These are phyloP conservation scores for Symmetrospora coprosmae DNA, from an alignment of 768 basidiomycete species.

Conservation along the genomic window DNA sequence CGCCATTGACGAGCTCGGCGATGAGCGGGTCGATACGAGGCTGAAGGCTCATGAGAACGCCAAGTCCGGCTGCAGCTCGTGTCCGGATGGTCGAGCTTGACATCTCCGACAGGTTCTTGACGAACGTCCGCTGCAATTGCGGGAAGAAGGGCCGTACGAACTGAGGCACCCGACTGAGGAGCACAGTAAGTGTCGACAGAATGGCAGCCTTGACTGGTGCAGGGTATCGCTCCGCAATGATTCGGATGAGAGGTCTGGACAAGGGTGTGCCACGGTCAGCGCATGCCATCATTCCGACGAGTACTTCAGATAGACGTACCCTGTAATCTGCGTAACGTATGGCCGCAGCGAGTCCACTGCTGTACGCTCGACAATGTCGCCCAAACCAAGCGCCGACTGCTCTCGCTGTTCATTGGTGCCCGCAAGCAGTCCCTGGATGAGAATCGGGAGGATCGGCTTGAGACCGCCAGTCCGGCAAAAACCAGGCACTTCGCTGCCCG, in stretches of 20 bases:
- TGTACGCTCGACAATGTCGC: slow-evolving; percentile 84
- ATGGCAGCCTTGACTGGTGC: slow-evolving; percentile 87
- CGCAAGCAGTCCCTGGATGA: slow-evolving; percentile 59
- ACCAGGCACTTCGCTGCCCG: slow-evolving; percentile 64
- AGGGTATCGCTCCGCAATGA: slow-evolving; percentile 46
- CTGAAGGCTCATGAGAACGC: slow-evolving; percentile 76
- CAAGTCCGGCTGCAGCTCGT: slow-evolving; percentile 69
- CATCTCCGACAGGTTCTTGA: slow-evolving; percentile 75
- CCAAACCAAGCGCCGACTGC: slow-evolving; percentile 86
- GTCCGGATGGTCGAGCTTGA: slow-evolving; percentile 63
- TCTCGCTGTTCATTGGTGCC: slow-evolving; percentile 78
- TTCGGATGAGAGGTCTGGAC: slow-evolving; percentile 32
- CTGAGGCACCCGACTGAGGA: slow-evolving; percentile 68
- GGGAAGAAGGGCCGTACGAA: slow-evolving; percentile 98
- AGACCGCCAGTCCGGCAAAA: slow-evolving; percentile 68
- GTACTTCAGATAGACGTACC: slow-evolving; percentile 38
- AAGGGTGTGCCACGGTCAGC: neutral
- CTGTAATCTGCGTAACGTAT: slow-evolving; percentile 73
- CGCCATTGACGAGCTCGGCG: slow-evolving; percentile 51
- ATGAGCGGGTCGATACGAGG: slow-evolving; percentile 81
- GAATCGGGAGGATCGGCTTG: slow-evolving; percentile 51
- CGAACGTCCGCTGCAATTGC: slow-evolving; percentile 86
- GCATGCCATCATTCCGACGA: slow-evolving; percentile 51
- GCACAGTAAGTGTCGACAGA: slow-evolving; percentile 64
- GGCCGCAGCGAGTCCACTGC: slow-evolving; percentile 77